Evolutionary conservation across 2,329 filamentous ascomycete genomes (phyloP).

Genomic region (Alternaria viburni): DNA sequence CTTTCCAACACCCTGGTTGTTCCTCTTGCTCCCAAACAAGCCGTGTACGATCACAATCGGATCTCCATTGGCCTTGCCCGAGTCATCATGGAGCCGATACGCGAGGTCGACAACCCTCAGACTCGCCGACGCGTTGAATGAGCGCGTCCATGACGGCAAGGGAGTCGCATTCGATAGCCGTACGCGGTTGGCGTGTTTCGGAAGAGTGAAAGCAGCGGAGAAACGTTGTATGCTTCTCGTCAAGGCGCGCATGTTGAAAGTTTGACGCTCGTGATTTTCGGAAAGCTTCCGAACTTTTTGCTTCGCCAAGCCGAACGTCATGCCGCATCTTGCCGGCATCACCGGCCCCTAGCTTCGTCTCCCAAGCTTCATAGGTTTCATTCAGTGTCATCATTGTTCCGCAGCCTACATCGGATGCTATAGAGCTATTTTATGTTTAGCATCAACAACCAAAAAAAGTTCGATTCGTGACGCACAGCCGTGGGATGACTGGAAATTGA

Average conservation of each 20-base stretch:
- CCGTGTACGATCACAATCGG: constrained; percentile 92
- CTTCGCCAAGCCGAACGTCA: constrained; percentile 21
- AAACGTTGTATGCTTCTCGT: constrained; percentile 17
- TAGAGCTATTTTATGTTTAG: too few species aligned
- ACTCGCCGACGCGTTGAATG: constrained; percentile 35
- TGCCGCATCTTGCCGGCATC: constrained; percentile 1
- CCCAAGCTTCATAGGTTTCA: background rate
- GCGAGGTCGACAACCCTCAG: constrained; percentile 39
- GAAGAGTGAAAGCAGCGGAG: constrained; percentile 15
- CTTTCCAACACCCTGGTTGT: constrained; percentile 95
- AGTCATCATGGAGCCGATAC: constrained; percentile 45
- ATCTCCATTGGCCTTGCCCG: constrained; percentile 48
- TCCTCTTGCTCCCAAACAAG: constrained; percentile 93
- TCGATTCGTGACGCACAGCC: background rate
- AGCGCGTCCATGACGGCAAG: constrained; percentile 29
- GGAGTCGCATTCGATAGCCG: background rate
- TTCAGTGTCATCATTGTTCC: accelerated
- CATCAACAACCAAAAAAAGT: too few species aligned
- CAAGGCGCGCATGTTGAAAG: constrained; percentile 25
- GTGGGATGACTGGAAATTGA: background rate
- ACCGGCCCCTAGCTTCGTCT: too few species aligned
- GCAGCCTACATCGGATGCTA: background rate
- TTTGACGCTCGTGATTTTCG: constrained; percentile 5
- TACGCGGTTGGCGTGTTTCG: constrained; percentile 19
- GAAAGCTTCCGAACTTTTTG: constrained; percentile 19